Evolutionary conservation across 1,284 basidiomycete species (phyloP).

Genomic region (Golubevia sp.): DNA sequence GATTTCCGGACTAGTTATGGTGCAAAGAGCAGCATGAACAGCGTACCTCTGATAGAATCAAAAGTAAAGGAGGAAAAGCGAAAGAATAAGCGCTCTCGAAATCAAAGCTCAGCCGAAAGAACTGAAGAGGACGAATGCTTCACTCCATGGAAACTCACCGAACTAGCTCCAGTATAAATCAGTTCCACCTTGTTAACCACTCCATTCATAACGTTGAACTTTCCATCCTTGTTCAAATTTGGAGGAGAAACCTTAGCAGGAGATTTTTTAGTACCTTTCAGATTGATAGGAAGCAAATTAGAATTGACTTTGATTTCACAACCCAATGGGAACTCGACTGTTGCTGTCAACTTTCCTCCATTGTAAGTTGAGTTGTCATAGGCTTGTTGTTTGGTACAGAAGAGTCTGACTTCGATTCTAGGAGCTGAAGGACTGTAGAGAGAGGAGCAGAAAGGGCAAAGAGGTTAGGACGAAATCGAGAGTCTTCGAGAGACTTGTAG

Average conservation of each 20-base stretch:
- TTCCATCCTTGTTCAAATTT: constrained; percentile 47
- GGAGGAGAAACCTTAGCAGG: constrained; percentile 47
- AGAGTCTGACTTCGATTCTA: no score
- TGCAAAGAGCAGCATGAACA: constrained; percentile 38
- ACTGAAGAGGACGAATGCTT: not conserved
- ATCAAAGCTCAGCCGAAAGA: not conserved
- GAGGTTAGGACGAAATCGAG: no score
- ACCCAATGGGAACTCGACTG: constrained; percentile 46
- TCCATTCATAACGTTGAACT: not conserved
- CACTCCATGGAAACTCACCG: constrained; percentile 7
- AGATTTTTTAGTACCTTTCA: constrained; percentile 51
- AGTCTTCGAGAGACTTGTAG: no score
- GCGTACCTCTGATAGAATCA: constrained; percentile 20
- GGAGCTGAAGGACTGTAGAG: no score
- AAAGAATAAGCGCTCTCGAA: not conserved
- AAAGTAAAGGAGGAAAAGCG: not conserved
- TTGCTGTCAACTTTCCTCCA: constrained; percentile 6
- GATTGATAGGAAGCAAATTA: constrained; percentile 24
- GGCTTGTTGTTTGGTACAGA: no score
- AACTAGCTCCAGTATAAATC: constrained; percentile 36
- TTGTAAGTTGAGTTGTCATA: no score
- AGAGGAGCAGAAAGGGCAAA: no score
- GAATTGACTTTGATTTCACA: constrained; percentile 50
- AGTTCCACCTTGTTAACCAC: constrained; percentile 20
- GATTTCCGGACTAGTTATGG: constrained; percentile 24